Evolutionary conservation across 2,329 filamentous ascomycete genomes (phyloP).

Genomic region (Verticillium alfalfae): DNA sequence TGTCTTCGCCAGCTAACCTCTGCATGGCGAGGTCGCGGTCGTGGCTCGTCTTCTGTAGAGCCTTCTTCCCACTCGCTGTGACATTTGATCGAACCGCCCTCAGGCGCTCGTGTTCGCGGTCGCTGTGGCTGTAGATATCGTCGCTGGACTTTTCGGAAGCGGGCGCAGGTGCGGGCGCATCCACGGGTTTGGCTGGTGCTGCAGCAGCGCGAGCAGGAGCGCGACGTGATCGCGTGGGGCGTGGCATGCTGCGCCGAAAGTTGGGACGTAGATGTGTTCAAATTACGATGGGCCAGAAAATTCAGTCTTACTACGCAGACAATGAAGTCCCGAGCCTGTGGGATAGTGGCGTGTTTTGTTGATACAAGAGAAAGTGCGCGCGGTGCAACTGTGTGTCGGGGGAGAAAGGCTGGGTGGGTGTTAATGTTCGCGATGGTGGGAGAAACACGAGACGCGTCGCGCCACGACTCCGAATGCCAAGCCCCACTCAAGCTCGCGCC

Average conservation of each 20-base stretch:
- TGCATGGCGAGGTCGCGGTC: slow-evolving; percentile 30
- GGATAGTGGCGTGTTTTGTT: not conserved
- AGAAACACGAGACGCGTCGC: slow-evolving; percentile 2
- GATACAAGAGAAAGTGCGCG: not conserved
- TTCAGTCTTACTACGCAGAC: not conserved
- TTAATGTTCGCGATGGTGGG: not conserved
- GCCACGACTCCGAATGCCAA: not conserved
- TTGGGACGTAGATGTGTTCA: not conserved
- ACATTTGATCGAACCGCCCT: not conserved
- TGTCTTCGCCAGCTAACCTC: slow-evolving; percentile 26
- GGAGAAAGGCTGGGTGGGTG: not conserved
- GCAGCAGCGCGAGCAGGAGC: slow-evolving; percentile 14
- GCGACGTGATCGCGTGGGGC: slow-evolving; percentile 22
- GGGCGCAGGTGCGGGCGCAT: not conserved
- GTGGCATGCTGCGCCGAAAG: slow-evolving; percentile 16
- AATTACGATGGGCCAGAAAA: too few relatives aligned
- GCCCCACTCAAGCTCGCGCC: slow-evolving; percentile 1
- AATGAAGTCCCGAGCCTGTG: not conserved
- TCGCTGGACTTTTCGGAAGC: slow-evolving; percentile 1
- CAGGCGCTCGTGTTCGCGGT: slow-evolving; percentile 1
- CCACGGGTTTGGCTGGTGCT: slow-evolving; percentile 5
- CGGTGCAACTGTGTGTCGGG: not conserved
- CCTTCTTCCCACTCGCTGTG: slow-evolving; percentile 2
- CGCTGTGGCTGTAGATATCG: slow-evolving; percentile 4
- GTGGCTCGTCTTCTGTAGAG: slow-evolving; percentile 15